These are phyloP conservation scores for Trichosporon asahii DNA, from an alignment of 1,284 basidiomycete genomes.

Conservation along the genomic window DNA sequence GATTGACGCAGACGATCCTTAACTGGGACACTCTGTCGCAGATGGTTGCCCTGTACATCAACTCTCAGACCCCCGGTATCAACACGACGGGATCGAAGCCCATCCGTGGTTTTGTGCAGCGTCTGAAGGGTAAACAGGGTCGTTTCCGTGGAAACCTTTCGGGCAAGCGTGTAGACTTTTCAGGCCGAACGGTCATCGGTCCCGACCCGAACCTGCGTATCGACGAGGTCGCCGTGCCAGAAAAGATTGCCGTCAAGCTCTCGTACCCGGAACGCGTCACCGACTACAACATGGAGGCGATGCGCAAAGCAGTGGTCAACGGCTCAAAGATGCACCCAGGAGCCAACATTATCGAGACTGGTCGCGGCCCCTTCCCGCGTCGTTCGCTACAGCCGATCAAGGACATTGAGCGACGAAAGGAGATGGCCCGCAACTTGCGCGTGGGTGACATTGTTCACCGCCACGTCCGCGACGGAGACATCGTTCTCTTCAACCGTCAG, in stretches of 20 bases:
- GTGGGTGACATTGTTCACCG: conserved; percentile 52
- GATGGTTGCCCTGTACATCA: conserved; percentile 96
- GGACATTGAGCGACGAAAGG: conserved; percentile 38
- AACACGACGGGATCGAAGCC: conserved; percentile 80
- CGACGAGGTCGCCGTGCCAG: conserved; percentile 95
- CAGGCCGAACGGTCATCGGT: conserved; percentile 96
- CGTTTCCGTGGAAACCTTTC: conserved; percentile 98
- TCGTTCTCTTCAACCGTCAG: conserved; percentile 98
- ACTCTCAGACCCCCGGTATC: conserved; percentile 93
- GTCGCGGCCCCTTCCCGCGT: conserved; percentile 25
- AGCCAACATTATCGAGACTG: conserved; percentile 82
- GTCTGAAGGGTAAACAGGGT: conserved; percentile 97
- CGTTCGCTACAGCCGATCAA: conserved; percentile 33
- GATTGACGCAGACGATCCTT: conserved; percentile 87
- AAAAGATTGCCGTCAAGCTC: conserved; percentile 90
- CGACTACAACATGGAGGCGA: conserved; percentile 76
- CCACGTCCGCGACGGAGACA: conserved; percentile 93
- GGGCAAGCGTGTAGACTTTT: conserved; percentile 99
- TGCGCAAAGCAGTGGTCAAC: conserved; percentile 79
- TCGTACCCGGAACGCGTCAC: conserved; percentile 98
- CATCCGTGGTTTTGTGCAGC: conserved; percentile 94
- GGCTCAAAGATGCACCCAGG: conserved; percentile 92
- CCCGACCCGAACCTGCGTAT: conserved; percentile 98
- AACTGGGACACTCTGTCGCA: conserved; percentile 97
- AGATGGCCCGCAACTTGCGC: conserved; percentile 43